Evolutionary conservation across 331 rosid genomes (phyloP), one percentile per base, ranked within the genome.

Genomic region (Stylosanthes scabra): DNA sequence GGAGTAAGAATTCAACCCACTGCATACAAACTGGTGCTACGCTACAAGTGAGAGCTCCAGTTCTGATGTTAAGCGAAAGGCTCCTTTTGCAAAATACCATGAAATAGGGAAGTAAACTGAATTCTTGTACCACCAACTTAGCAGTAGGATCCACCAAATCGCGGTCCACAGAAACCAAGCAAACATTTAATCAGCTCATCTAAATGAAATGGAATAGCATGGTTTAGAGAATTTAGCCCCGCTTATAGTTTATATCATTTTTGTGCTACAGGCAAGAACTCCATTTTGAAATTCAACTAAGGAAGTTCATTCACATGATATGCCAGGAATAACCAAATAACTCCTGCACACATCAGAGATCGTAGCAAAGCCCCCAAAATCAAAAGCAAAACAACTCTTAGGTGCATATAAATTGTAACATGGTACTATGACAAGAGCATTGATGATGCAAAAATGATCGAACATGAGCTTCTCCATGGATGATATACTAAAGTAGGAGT

Each of bases 361-460:
- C 86, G 86, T 78, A 78, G 90, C 84, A 75, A 83, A 86, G 87
- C 89, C 92, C 97, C 90, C 90, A 63, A 86, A 83, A 80, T 87
- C 86, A 81, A 88, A 89, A 83, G 86, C 85, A 83, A 80, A 31
- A 83, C 75, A 80, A 89, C 84, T 86, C 88, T 79, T 81, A 80
- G 73, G 85, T 68, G 83, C 79, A 87, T 76, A 78, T 72, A 71
- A 88, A 83, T 86, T 79, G 85, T 68, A 77, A 86, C 67, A 84
- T 59, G 84, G 80, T 74, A 68, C 78, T 76, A 87, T 57, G 74
- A 78, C 83, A 83, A 71, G 79, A 61, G 94, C 60, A 85, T 80
- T 27, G 62, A 67, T 66, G 81, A 77, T 75, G 75, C 83, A 77
- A 80, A 80, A 86, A 78, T 80, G 29, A 74, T 72, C 83, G 85